phyloP scores from a whole-genome alignment of 257 asterid genomes.

The Petunia axillaris region DNA sequence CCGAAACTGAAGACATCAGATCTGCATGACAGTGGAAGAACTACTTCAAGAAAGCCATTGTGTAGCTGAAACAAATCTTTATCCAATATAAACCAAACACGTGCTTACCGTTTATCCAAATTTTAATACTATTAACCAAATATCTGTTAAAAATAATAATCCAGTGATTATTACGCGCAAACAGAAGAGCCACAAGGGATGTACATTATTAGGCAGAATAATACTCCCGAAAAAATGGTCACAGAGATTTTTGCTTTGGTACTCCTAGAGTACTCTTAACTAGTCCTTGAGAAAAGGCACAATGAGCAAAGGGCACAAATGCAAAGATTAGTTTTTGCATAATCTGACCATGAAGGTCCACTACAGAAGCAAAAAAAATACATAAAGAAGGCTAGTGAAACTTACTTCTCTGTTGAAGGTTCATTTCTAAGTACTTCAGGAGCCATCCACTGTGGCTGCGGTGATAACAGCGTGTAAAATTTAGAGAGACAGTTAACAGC shows the following conservation, averaged over 20 bases:
- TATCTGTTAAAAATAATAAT: not conserved
- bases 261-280: too few species aligned
- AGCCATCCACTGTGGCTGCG: conserved; percentile 93
- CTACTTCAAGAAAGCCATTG: not conserved
- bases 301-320: not conserved
- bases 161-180: not conserved
- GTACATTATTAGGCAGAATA: too few species aligned
- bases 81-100: too few species aligned
- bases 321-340: not conserved
- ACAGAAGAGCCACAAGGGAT: not conserved
- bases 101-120: too few species aligned
- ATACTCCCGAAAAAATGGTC: too few species aligned
- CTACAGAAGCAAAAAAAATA: conserved; percentile 1
- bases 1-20: conserved; percentile 79
- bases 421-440: conserved; percentile 86
- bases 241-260: too few species aligned
- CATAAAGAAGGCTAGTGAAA: conserved; percentile 15
- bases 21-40: conserved; percentile 40
- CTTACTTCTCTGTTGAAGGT: conserved; percentile 78
- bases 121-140: too few species aligned
- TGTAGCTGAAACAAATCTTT: too few species aligned
- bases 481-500: not conserved
- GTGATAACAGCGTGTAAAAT: conserved; percentile 15
- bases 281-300: not conserved
- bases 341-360: not conserved